Conservation (phyloP, 805 yeast genomes). For the Candida caryicola region DNA sequence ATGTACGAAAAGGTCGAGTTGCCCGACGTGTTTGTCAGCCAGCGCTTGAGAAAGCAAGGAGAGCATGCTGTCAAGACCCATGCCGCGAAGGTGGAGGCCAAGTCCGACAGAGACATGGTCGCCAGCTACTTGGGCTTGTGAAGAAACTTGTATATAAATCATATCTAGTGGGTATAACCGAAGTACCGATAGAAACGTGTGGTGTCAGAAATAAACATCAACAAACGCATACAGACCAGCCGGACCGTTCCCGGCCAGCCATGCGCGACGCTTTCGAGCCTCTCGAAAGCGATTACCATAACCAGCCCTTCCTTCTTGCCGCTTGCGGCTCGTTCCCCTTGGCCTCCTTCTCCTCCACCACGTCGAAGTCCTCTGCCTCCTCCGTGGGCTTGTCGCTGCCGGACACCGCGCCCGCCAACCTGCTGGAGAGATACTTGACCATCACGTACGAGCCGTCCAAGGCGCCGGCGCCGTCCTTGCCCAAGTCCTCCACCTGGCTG, state of each 20-base stretch:
- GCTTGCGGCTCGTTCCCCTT: slow-evolving; percentile 1
- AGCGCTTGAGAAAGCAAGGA: slow-evolving; percentile 23
- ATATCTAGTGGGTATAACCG: background rate
- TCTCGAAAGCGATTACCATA: slow-evolving; percentile 10
- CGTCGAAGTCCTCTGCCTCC: slow-evolving; percentile 8
- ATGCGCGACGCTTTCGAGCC: no score
- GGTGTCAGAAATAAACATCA: no score
- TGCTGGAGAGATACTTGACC: slow-evolving; percentile 11
- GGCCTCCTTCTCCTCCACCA: slow-evolving; percentile 7
- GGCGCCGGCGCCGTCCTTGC: background rate
- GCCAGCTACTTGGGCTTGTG: slow-evolving; percentile 29
- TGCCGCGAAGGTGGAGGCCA: slow-evolving; percentile 20
- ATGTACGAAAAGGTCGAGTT: slow-evolving; percentile 45
- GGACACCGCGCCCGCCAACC: slow-evolving; percentile 4
- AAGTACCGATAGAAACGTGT: no score
- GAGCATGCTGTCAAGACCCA: slow-evolving; percentile 17
- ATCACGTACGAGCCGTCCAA: slow-evolving; percentile 14
- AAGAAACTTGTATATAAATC: background rate
- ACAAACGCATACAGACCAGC: no score
- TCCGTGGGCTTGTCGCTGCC: slow-evolving; percentile 1
- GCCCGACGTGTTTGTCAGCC: slow-evolving; percentile 39
- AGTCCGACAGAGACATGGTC: slow-evolving; percentile 29
- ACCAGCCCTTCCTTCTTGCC: slow-evolving; percentile 13
- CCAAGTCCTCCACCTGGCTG: background rate
- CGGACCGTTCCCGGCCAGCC: no score